A percentile compares a stretch with the other conserved stretches of the same genome.
These are phyloP conservation scores for Lipomyces chichibuensis DNA, from an alignment of 805 yeast species.

Conservation along the genomic window DNA sequence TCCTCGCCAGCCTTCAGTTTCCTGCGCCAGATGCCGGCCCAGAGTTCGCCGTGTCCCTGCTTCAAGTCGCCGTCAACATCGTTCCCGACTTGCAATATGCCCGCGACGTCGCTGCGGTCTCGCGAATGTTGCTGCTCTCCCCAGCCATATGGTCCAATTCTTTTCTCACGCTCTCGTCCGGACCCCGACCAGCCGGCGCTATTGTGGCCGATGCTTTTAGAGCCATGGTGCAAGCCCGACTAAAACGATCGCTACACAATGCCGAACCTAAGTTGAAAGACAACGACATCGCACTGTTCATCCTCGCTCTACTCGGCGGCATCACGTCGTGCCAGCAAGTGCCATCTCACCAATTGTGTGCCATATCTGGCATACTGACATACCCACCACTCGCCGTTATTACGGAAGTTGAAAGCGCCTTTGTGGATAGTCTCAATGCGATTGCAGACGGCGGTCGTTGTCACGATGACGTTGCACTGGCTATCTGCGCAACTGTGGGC, in stretches of 20 bases:
- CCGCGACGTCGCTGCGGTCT: slow-evolving; percentile 23
- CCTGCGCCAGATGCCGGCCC: slow-evolving; percentile 10
- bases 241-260: neutral
- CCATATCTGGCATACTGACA: slow-evolving; percentile 21
- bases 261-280: neutral
- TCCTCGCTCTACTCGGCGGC: slow-evolving; percentile 15
- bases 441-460: neutral
- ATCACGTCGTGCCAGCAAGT: slow-evolving; percentile 7
- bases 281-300: slow-evolving; percentile 10
- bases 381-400: slow-evolving; percentile 6
- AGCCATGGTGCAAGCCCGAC: slow-evolving; percentile 15
- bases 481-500: slow-evolving; percentile 11
- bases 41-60: slow-evolving; percentile 4
- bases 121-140: slow-evolving; percentile 25
- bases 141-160: slow-evolving; percentile 22
- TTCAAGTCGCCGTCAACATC: slow-evolving; percentile 11
- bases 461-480: slow-evolving; percentile 6
- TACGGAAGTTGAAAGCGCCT: slow-evolving; percentile 11
- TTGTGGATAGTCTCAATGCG: slow-evolving; percentile 12
- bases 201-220: slow-evolving; percentile 18
- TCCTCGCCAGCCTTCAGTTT: slow-evolving; percentile 22
- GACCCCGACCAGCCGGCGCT: slow-evolving; percentile 1
- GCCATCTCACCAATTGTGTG: slow-evolving; percentile 9
- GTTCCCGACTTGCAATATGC: slow-evolving; percentile 11
- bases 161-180: neutral